Evolutionary conservation across 768 basidiomycete species (phyloP).

Genomic region (Russula compacta): DNA sequence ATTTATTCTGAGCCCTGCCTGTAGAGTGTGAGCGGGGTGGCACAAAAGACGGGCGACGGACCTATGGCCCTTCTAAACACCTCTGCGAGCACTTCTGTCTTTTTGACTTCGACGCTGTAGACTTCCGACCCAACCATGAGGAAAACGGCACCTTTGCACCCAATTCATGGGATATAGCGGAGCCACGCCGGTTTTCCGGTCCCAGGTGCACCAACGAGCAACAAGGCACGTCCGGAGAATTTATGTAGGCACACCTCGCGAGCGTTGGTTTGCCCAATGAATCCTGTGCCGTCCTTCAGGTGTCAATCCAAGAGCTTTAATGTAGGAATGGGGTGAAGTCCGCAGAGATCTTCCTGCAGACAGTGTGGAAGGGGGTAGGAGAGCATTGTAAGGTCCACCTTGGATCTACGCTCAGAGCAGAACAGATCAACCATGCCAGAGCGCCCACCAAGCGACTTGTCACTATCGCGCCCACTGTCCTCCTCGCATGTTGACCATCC

Average conservation of each 20-base stretch:
- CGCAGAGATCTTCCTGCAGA: constrained; percentile 62
- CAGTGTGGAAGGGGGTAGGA: constrained; percentile 55
- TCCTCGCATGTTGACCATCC: no score
- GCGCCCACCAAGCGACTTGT: no score
- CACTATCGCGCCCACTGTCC: no score
- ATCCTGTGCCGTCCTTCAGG: constrained; percentile 84
- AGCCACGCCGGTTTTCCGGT: constrained; percentile 95
- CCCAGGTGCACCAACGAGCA: constrained; percentile 92
- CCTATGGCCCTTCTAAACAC: constrained; percentile 93
- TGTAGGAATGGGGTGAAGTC: constrained; percentile 90
- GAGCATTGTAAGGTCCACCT: no score
- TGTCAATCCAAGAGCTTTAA: constrained; percentile 88
- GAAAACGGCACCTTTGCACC: constrained; percentile 92
- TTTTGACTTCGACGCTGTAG: constrained; percentile 95
- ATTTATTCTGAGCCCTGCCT: constrained; percentile 87
- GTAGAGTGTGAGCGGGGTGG: not conserved
- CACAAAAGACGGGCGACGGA: constrained; percentile 31
- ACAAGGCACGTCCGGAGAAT: constrained; percentile 86
- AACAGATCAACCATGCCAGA: no score
- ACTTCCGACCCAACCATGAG: constrained; percentile 99
- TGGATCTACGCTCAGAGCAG: no score
- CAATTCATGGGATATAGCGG: constrained; percentile 91
- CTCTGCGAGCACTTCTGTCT: constrained; percentile 96
- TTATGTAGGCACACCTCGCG: constrained; percentile 67
- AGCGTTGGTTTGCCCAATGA: constrained; percentile 86